Conservation (phyloP, 2,329 filamentous ascomycete genomes). For the Neoarthrinium moseri region DNA sequence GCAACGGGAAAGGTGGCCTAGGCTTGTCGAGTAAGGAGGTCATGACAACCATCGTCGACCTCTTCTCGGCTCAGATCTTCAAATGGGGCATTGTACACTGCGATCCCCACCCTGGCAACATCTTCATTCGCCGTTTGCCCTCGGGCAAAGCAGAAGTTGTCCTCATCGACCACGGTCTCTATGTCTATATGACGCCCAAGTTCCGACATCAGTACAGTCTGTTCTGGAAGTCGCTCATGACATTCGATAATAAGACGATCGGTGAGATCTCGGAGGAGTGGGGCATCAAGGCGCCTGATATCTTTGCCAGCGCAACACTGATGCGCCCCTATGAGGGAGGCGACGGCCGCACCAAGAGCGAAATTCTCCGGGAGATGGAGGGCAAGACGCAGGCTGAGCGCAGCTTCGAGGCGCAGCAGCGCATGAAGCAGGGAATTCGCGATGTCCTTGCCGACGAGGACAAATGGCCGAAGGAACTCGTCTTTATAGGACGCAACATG, state of each 20-base stretch:
- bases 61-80: constrained; percentile 98
- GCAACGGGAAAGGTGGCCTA: constrained; percentile 71
- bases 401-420: constrained; percentile 85
- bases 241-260: constrained; percentile 86
- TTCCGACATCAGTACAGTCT: constrained; percentile 84
- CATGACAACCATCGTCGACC: constrained; percentile 94
- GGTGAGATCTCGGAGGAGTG: constrained; percentile 70
- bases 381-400: constrained; percentile 64
- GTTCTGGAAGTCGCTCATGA: constrained; percentile 93
- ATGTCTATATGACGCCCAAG: constrained; percentile 81
- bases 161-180: constrained; percentile 94
- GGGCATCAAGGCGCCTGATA: constrained; percentile 86
- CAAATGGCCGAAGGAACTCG: constrained; percentile 85
- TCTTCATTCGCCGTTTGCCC: constrained; percentile 86
- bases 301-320: constrained; percentile 88
- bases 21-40: constrained; percentile 81
- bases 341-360: constrained; percentile 62
- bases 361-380: constrained; percentile 64
- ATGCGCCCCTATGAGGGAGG: constrained; percentile 90
- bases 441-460: constrained; percentile 79
- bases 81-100: constrained; percentile 95
- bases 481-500: constrained; percentile 90
- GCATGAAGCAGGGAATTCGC: constrained; percentile 67
- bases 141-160: constrained; percentile 85
- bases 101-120: constrained; percentile 95